Percentiles rank a stretch among this genome's conserved stretches.
Conservation (phyloP, 1,284 basidiomycete genomes). For the Puccinia hordei region DNA sequence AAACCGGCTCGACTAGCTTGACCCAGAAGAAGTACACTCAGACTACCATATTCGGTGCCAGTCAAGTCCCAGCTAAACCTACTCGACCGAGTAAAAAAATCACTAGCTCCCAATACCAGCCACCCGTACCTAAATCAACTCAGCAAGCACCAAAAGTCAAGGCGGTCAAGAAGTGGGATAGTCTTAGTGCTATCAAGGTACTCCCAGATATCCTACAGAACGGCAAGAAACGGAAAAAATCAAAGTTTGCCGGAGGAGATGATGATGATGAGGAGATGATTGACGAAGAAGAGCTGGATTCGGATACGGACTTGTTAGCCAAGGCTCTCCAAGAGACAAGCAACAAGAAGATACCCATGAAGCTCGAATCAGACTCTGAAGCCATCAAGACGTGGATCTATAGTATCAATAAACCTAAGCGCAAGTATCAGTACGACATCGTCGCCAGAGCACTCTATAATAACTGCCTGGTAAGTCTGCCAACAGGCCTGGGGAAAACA, state of each 20-base stretch:
- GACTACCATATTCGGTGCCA: slow-evolving; percentile 40
- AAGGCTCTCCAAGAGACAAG: slow-evolving; percentile 9
- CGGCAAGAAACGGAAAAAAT: slow-evolving; percentile 1
- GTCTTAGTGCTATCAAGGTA: slow-evolving; percentile 9
- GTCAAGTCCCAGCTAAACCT: slow-evolving; percentile 21
- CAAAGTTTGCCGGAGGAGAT: neutral
- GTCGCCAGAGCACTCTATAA: slow-evolving; percentile 82
- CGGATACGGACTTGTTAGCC: slow-evolving; percentile 35
- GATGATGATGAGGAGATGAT: slow-evolving; percentile 28
- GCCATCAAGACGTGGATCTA: slow-evolving; percentile 86
- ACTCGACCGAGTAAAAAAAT: neutral
- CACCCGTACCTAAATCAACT: slow-evolving; percentile 8
- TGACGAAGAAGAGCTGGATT: slow-evolving; percentile 20
- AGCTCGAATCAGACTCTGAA: slow-evolving; percentile 72
- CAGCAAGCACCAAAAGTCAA: slow-evolving; percentile 31
- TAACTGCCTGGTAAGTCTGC: slow-evolving; percentile 90
- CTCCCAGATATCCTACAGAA: slow-evolving; percentile 12
- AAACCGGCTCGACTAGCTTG: no score
- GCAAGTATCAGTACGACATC: slow-evolving; percentile 95
- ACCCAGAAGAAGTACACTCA: slow-evolving; percentile 27
- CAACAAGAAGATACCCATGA: slow-evolving; percentile 63
- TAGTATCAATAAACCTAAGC: slow-evolving; percentile 81
- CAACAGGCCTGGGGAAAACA: slow-evolving; percentile 96
- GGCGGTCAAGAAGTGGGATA: slow-evolving; percentile 37
- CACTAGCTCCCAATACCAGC: slow-evolving; percentile 7